Percentiles rank a stretch among this genome's conserved stretches.
These are phyloP conservation scores for Diaporthe caulivora DNA, from an alignment of 2,329 filamentous ascomycete genomes.

Conservation along the genomic window DNA sequence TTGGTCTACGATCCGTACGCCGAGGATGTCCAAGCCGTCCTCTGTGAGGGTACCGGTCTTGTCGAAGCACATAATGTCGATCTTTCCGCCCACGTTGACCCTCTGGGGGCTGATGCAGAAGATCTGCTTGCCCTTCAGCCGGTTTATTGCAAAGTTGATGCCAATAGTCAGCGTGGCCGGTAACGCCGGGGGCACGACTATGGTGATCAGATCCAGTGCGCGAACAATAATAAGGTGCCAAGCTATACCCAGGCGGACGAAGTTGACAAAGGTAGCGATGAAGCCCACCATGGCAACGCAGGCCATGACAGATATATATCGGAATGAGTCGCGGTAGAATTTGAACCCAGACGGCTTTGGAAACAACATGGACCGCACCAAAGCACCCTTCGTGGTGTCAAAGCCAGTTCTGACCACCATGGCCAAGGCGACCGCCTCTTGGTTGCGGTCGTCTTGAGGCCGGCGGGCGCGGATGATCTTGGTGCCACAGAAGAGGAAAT, in stretches of 20 bases:
- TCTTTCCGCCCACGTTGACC: constrained; percentile 95
- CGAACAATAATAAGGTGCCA: constrained; percentile 94
- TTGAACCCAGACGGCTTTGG: constrained; percentile 99
- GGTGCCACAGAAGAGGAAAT: constrained; percentile 95
- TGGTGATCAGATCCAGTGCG: constrained; percentile 95
- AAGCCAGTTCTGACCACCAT: constrained; percentile 96
- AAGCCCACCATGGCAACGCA: constrained; percentile 88
- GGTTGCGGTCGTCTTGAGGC: constrained; percentile 86
- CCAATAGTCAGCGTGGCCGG: constrained; percentile 96
- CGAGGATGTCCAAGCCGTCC: constrained; percentile 93
- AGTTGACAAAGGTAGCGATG: constrained; percentile 91
- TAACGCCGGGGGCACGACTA: constrained; percentile 94
- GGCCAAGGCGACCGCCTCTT: constrained; percentile 90
- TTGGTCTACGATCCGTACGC: constrained; percentile 81
- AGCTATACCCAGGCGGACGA: constrained; percentile 83
- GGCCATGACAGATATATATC: constrained; percentile 98
- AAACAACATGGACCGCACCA: constrained; percentile 98
- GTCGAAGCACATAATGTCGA: constrained; percentile 97
- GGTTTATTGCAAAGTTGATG: constrained; percentile 90
- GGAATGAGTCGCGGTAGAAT: constrained; percentile 97
- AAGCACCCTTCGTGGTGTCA: constrained; percentile 95
- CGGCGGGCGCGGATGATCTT: constrained; percentile 92
- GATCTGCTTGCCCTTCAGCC: constrained; percentile 89
- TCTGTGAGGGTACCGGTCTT: constrained; percentile 99
- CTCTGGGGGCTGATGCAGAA: constrained; percentile 98